Conservation (phyloP, 2,329 filamentous ascomycete genomes). For the Blastomyces parvus region DNA sequence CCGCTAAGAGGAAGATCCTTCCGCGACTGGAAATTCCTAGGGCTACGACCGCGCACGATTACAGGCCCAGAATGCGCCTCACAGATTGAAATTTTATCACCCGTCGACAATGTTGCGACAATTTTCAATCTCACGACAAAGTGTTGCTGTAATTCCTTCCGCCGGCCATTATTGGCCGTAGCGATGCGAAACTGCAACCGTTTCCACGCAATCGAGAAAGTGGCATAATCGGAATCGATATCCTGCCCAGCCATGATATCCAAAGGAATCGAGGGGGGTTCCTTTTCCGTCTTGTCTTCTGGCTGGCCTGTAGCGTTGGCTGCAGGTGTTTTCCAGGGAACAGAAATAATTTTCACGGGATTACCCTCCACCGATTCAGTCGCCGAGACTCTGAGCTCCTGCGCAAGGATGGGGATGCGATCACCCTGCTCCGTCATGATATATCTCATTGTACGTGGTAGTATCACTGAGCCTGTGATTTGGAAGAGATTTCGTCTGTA, state of each 20-base stretch:
- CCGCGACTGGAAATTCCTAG: constrained; percentile 85
- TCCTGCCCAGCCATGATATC: constrained; percentile 57
- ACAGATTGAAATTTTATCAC: constrained; percentile 69
- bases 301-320: constrained; percentile 57
- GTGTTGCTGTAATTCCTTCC: constrained; percentile 93
- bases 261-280: constrained; percentile 72
- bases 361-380: constrained; percentile 94
- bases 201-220: constrained; percentile 90
- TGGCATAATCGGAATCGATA: constrained; percentile 71
- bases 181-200: constrained; percentile 88
- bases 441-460: constrained; percentile 67
- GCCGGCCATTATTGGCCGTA: constrained; percentile 88
- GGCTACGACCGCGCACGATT: constrained; percentile 85
- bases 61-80: constrained; percentile 84
- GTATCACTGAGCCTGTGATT: constrained; percentile 79
- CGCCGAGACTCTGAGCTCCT: constrained; percentile 82
- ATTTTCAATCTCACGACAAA: constrained; percentile 86
- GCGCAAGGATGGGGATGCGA: constrained; percentile 67
- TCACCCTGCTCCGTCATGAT: constrained; percentile 77
- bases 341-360: constrained; percentile 84
- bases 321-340: constrained; percentile 93
- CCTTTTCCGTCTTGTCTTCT: constrained; percentile 65
- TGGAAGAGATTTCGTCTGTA: constrained; percentile 94
- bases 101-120: constrained; percentile 70
- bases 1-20: constrained; percentile 85